Conservation (phyloP, 352 stramenopile species). For the Phytophthora citricola region DNA sequence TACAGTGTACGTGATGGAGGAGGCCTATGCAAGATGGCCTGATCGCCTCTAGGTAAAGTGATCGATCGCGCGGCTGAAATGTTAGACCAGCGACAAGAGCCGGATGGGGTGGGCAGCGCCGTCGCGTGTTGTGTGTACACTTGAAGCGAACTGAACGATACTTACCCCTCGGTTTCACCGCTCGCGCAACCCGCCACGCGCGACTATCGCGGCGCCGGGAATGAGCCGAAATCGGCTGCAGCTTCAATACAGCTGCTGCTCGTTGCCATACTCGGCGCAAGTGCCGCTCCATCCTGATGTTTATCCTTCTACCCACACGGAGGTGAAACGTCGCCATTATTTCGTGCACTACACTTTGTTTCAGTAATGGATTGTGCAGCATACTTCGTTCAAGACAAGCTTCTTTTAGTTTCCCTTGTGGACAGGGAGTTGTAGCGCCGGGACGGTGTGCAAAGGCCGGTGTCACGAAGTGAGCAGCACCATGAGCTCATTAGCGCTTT, state of each 20-base stretch:
- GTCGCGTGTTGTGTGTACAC: constrained; percentile 17
- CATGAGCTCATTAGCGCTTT: constrained; percentile 23
- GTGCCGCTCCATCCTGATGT: constrained; percentile 12
- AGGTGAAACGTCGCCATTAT: constrained; percentile 4
- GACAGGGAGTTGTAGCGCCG: neutral
- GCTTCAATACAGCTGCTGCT: constrained; percentile 27
- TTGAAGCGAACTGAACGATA: constrained; percentile 13
- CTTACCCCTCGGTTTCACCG: constrained; percentile 16
- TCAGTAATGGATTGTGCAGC: constrained; percentile 21
- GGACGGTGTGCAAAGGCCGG: constrained; percentile 1
- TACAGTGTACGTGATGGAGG: neutral
- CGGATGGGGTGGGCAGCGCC: neutral
- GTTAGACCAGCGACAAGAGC: constrained; percentile 14
- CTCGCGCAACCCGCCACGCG: constrained; percentile 16
- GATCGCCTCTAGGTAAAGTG: constrained; percentile 14
- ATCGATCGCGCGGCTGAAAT: constrained; percentile 13
- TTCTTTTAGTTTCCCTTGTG: constrained; percentile 21
- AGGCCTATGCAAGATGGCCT: constrained; percentile 2
- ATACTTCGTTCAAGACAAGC: constrained; percentile 15
- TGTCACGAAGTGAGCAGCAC: constrained; percentile 23
- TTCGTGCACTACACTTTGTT: neutral
- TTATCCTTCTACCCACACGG: constrained; percentile 6
- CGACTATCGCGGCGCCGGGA: constrained; percentile 9
- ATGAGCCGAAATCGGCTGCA: neutral
- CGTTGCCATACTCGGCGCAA: constrained; percentile 3